phyloP scores from a whole-genome alignment of 2,329 filamentous ascomycete species.

The Didymella sp. region DNA sequence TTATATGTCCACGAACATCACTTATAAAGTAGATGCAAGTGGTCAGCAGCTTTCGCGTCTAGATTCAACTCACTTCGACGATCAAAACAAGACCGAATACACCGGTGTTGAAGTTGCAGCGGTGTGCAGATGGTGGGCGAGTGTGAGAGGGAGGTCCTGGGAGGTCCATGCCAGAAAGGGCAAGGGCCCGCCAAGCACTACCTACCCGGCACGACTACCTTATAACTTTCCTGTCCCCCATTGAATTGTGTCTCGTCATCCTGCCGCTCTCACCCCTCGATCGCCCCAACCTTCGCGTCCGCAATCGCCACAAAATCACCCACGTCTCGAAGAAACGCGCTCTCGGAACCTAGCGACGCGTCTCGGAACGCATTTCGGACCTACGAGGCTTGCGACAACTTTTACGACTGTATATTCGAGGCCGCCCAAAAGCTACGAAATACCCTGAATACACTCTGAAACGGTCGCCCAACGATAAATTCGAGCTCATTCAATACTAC shows the following conservation, averaged over 20 bases:
- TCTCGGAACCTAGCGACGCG: slow-evolving; percentile 51
- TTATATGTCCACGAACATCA: slow-evolving; percentile 8
- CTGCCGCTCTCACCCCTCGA: slow-evolving; percentile 38
- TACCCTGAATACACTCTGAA: slow-evolving; percentile 16
- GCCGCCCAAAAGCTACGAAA: slow-evolving; percentile 27
- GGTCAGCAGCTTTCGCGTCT: slow-evolving; percentile 20
- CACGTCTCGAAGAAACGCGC: slow-evolving; percentile 49
- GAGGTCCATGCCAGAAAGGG: slow-evolving; percentile 37
- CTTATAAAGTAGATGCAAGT: slow-evolving; percentile 10
- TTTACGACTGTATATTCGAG: slow-evolving; percentile 35
- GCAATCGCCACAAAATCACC: slow-evolving; percentile 39
- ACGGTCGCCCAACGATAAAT: slow-evolving; percentile 18
- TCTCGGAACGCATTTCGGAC: slow-evolving; percentile 46
- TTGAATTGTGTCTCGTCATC: slow-evolving; percentile 47
- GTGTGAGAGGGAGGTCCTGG: slow-evolving; percentile 37
- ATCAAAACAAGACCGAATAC: slow-evolving; percentile 72
- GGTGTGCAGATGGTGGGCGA: slow-evolving; percentile 38
- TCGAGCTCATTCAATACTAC: slow-evolving; percentile 3
- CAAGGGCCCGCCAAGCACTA: slow-evolving; percentile 32
- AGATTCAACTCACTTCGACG: slow-evolving; percentile 45
- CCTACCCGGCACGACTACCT: slow-evolving; percentile 38
- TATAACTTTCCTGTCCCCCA: slow-evolving; percentile 35
- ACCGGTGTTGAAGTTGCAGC: slow-evolving; percentile 51
- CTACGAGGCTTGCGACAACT: slow-evolving; percentile 40
- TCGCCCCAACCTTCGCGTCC: slow-evolving; percentile 36